phyloP scores from a whole-genome alignment of 108 stramenopile species.

The Nannochloropsis salina region DNA sequence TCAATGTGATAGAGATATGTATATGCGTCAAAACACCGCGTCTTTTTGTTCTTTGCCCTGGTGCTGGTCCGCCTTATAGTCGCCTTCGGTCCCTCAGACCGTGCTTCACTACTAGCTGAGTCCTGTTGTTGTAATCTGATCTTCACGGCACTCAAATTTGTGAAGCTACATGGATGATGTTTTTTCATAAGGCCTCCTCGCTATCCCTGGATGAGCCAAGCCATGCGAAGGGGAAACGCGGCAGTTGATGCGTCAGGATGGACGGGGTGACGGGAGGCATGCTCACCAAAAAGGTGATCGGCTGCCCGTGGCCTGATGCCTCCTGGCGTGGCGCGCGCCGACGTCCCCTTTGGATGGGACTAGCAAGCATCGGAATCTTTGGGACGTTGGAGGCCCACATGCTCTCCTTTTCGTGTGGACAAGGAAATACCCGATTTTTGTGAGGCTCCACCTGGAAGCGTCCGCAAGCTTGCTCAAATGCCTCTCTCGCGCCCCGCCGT shows the following conservation, averaged over 20 bases:
- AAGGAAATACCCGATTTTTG: no score
- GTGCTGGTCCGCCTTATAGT: no score
- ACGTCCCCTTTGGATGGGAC: background rate
- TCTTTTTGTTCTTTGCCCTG: no score
- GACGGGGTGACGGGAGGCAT: background rate
- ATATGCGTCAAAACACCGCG: no score
- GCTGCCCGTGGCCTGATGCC: background rate
- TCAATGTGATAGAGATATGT: no score
- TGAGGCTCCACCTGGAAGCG: no score
- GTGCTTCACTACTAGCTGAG: constrained; percentile 14
- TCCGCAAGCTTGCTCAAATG: no score
- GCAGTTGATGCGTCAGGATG: background rate
- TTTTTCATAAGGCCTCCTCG: constrained; percentile 14
- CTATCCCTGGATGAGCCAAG: constrained; percentile 15
- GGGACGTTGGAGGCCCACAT: constrained; percentile 5
- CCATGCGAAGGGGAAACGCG: background rate
- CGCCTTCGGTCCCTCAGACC: background rate
- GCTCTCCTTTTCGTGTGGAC: background rate
- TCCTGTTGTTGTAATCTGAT: background rate
- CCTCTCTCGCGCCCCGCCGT: no score
- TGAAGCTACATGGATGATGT: background rate
- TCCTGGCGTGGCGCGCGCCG: background rate
- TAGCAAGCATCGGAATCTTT: background rate
- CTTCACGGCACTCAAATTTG: constrained; percentile 1
- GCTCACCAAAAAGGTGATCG: background rate